A percentile compares a stretch with the other conserved stretches of the same genome.
Conservation (phyloP, 805 yeast genomes). For the Metschnikowia continentalis region DNA sequence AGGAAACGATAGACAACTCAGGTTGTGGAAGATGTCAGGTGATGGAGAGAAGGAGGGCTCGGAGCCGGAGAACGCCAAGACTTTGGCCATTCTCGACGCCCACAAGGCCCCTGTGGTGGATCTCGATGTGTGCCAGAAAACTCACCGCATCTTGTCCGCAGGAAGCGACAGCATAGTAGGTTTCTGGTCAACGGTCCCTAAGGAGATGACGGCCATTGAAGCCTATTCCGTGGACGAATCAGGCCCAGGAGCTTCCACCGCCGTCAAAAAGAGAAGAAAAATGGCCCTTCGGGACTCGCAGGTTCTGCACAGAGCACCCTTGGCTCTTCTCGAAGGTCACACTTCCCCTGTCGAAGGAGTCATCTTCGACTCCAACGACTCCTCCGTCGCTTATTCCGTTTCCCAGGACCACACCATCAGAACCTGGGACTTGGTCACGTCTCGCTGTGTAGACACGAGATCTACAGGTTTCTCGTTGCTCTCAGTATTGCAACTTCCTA, state of each 20-base stretch:
- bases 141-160: conserved; percentile 73
- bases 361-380: conserved; percentile 65
- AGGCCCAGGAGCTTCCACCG: conserved; percentile 49
- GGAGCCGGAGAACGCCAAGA: conserved; percentile 58
- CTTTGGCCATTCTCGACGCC: conserved; percentile 82
- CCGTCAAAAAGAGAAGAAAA: conserved; percentile 85
- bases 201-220: conserved; percentile 63
- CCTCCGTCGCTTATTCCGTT: conserved; percentile 85
- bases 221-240: conserved; percentile 12
- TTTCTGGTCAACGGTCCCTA: conserved; percentile 82
- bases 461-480: conserved; percentile 81
- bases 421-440: conserved; percentile 94
- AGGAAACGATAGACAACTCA: conserved; percentile 83
- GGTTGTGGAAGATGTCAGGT: conserved; percentile 70
- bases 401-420: conserved; percentile 93
- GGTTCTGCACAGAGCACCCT: conserved; percentile 76
- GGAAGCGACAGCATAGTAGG: conserved; percentile 78
- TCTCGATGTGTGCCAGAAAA: conserved; percentile 52
- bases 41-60: conserved; percentile 28
- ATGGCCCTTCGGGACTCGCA: conserved; percentile 73
- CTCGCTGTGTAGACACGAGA: conserved; percentile 81
- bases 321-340: conserved; percentile 77
- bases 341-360: conserved; percentile 84
- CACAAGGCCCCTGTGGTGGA: conserved; percentile 86
- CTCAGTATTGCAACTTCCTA: conserved; percentile 65